Conservation (phyloP, 1,284 basidiomycete genomes). For the Grifola frondosa region DNA sequence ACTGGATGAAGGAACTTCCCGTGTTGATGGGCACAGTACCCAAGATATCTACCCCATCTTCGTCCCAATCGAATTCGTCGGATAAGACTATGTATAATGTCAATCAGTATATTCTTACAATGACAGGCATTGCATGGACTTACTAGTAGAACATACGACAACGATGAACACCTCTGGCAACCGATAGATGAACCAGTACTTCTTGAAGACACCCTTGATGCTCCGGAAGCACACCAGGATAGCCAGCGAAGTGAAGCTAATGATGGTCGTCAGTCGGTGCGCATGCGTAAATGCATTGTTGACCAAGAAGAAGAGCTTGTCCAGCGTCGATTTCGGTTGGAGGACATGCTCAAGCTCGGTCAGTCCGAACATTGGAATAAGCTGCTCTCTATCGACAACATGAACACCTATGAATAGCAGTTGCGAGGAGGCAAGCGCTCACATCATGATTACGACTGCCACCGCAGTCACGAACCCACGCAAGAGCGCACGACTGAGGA, state of each 20-base stretch:
- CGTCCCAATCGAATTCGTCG: constrained; percentile 72
- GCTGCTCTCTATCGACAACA: constrained; percentile 61
- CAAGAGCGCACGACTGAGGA: constrained; percentile 85
- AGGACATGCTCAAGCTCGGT: constrained; percentile 50
- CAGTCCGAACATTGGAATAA: constrained; percentile 81
- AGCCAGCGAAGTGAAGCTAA: constrained; percentile 70
- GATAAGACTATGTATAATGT: constrained; percentile 56
- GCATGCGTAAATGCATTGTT: constrained; percentile 56
- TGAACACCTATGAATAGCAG: background rate
- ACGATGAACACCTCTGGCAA: constrained; percentile 83
- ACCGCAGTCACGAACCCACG: constrained; percentile 87
- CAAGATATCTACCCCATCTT: constrained; percentile 77
- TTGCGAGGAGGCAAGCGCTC: constrained; percentile 23
- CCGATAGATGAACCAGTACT: constrained; percentile 68
- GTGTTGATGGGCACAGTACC: constrained; percentile 71
- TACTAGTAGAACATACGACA: constrained; percentile 79
- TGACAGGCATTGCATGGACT: constrained; percentile 27
- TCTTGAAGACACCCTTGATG: constrained; percentile 54
- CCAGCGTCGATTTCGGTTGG: constrained; percentile 65
- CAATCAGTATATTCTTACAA: background rate
- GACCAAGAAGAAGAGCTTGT: constrained; percentile 79
- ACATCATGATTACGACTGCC: constrained; percentile 75
- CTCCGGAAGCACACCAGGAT: constrained; percentile 62
- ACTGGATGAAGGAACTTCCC: constrained; percentile 58
- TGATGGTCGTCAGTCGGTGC: constrained; percentile 67